A percentile compares a stretch with the other conserved stretches of the same genome.
These are phyloP conservation scores for Tolypocladium pustulatum DNA, from an alignment of 2,329 filamentous ascomycete genomes.

Conservation along the genomic window DNA sequence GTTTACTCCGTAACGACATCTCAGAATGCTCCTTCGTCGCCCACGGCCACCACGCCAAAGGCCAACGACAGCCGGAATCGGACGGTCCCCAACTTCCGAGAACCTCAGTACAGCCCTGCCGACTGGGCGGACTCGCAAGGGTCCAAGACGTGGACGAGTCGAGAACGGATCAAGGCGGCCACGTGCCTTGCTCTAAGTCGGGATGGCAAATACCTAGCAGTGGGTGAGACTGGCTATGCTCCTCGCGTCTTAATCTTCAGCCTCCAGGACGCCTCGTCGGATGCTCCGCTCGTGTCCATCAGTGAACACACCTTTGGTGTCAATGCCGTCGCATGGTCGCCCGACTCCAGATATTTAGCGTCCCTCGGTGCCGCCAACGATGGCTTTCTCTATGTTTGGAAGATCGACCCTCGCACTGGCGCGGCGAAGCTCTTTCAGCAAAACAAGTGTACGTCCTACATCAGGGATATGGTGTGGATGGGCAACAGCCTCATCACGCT, in stretches of 20 bases:
- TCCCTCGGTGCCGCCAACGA: conserved; percentile 85
- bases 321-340: conserved; percentile 78
- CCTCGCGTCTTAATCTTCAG: conserved; percentile 87
- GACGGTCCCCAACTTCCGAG: conserved; percentile 34
- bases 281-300: conserved; percentile 73
- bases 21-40: conserved; percentile 38
- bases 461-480: conserved; percentile 86
- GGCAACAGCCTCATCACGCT: conserved; percentile 75
- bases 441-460: conserved; percentile 80
- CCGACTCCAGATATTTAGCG: conserved; percentile 76
- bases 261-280: conserved; percentile 67
- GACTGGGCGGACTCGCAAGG: conserved; percentile 53
- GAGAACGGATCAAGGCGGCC: conserved; percentile 87
- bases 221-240: conserved; percentile 91
- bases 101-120: conserved; percentile 31
- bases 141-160: conserved; percentile 73
- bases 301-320: conserved; percentile 88
- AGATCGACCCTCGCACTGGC: conserved; percentile 71
- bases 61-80: conserved; percentile 54
- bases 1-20: conserved; percentile 44
- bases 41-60: conserved; percentile 44
- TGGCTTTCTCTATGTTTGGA: conserved; percentile 89
- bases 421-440: conserved; percentile 72
- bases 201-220: conserved; percentile 77
- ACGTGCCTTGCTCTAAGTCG: conserved; percentile 83